Conservation (phyloP, 169 alveolate genomes). For the Plasmodium inui region DNA sequence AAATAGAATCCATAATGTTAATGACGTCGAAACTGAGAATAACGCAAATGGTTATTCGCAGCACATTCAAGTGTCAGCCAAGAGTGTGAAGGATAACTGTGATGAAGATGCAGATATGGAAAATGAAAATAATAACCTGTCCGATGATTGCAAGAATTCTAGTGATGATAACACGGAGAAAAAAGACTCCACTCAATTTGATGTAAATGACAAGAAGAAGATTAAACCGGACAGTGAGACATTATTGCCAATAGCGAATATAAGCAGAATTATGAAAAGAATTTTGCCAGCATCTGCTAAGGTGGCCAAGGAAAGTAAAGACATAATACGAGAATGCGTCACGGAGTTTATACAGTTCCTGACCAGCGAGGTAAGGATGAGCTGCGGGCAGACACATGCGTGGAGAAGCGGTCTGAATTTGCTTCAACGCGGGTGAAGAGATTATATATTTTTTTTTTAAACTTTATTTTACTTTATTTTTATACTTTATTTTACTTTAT, state of each 20-base stretch:
- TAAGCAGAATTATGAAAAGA: conserved; percentile 95
- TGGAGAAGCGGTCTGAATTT: not conserved
- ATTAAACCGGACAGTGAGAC: conserved; percentile 36
- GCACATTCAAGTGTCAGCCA: not conserved
- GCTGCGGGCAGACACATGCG: not conserved
- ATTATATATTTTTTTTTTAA: not conserved
- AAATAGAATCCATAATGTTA: not conserved
- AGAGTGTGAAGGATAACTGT: not conserved
- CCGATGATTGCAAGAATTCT: conserved; percentile 29
- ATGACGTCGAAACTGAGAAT: not conserved
- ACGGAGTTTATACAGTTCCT: conserved; percentile 95
- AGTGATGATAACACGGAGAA: conserved; percentile 40
- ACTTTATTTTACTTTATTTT: not conserved
- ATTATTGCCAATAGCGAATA: conserved; percentile 95
- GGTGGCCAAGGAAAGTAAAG: conserved; percentile 95
- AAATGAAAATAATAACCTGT: conserved; percentile 27
- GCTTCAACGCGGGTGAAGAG: not conserved
- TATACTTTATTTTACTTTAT: not conserved
- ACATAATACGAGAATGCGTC: conserved; percentile 95
- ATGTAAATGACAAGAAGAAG: conserved; percentile 35
- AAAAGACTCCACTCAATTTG: not conserved
- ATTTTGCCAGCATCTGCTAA: conserved; percentile 93
- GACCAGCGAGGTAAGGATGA: conserved; percentile 89
- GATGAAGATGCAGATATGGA: conserved; percentile 32
- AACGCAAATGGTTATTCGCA: conserved; percentile 10